These are phyloP conservation scores for Asterella californica DNA, from an alignment of 225 moss, liverwort and hornwort genomes.

Conservation along the genomic window DNA sequence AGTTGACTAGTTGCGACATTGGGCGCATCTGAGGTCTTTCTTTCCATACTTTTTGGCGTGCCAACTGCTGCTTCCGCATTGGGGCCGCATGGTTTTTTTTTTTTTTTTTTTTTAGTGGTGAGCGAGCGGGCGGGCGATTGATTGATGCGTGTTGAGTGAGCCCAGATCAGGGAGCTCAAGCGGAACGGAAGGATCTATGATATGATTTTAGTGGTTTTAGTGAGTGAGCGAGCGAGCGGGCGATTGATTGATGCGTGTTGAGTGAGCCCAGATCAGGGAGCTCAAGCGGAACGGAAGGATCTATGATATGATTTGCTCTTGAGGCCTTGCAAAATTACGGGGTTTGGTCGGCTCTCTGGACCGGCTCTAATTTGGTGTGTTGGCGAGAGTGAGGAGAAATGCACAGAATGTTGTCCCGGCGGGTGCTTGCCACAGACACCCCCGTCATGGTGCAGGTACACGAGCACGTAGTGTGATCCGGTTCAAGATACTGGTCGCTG, in stretches of 20 bases:
- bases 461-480: not conserved
- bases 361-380: not conserved
- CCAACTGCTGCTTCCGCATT: too few relatives aligned
- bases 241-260: not conserved
- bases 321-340: not conserved
- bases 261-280: not conserved
- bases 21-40: too few relatives aligned
- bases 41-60: too few relatives aligned
- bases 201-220: not conserved
- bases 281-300: not conserved
- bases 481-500: not conserved
- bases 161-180: not conserved
- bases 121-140: not conserved
- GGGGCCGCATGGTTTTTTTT: too few relatives aligned
- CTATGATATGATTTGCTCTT: not conserved
- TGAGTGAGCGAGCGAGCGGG: not conserved
- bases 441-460: conserved; percentile 98
- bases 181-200: not conserved
- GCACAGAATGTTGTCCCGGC: conserved; percentile 50
- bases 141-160: not conserved
- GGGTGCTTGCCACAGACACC: conserved; percentile 87
- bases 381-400: conserved; percentile 6
- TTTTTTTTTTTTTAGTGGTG: too few relatives aligned
- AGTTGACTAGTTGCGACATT: too few relatives aligned
- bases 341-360: not conserved